Evolutionary conservation across 306 rosid species (phyloP).

Genomic region (Hippophae gyantsensis): DNA sequence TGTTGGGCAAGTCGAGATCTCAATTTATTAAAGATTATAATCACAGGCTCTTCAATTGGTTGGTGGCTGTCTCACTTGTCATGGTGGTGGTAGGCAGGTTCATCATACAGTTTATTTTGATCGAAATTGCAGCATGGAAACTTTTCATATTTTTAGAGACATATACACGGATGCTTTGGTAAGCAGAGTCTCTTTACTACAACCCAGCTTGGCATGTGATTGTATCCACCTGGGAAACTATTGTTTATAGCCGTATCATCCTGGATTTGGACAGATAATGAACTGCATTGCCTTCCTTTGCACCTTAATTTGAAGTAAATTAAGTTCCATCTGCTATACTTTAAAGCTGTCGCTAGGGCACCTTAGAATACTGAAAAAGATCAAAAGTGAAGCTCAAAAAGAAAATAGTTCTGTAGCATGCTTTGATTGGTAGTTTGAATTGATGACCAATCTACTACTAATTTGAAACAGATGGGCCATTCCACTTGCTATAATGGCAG

Average conservation of each 20-base stretch:
- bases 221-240: constrained; percentile 80
- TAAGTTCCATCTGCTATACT: background rate
- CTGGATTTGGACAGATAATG: constrained; percentile 89
- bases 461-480: constrained; percentile 84
- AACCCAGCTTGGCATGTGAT: constrained; percentile 77
- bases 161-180: constrained; percentile 96
- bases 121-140: constrained; percentile 90
- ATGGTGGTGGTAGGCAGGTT: constrained; percentile 93
- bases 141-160: constrained; percentile 92
- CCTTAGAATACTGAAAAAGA: too few relatives aligned
- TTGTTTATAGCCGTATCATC: constrained; percentile 86
- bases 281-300: constrained; percentile 6
- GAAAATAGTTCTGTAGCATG: too few relatives aligned
- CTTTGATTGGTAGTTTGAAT: background rate
- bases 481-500: constrained; percentile 45
- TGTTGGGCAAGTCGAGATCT: constrained; percentile 68
- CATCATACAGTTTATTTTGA: constrained; percentile 58
- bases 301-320: background rate
- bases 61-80: constrained; percentile 85
- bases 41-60: constrained; percentile 87
- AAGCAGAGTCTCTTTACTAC: constrained; percentile 84
- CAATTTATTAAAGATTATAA: constrained; percentile 86
- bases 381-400: background rate
- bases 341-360: background rate
- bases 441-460: constrained; percentile 1